Conservation (phyloP, 2,329 filamentous ascomycete genomes). For the Cladobotryum mycophilum region DNA sequence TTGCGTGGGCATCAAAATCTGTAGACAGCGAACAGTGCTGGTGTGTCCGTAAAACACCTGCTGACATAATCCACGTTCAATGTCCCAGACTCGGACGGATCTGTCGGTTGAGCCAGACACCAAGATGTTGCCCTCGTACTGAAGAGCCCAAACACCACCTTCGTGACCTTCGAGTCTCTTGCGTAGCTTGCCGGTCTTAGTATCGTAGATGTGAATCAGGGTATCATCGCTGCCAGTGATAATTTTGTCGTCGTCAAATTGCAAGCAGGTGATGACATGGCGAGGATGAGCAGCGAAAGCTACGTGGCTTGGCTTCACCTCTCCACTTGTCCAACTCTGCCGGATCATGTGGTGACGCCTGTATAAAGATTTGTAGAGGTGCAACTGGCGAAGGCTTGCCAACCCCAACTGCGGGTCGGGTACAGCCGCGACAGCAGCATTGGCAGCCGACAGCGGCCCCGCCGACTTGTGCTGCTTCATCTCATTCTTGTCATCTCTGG, state of each 20-base stretch:
- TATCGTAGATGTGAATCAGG: conserved; percentile 96
- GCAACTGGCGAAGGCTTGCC: conserved; percentile 70
- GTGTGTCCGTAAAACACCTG: conserved; percentile 98
- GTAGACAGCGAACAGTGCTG: conserved; percentile 90
- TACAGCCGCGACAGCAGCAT: conserved; percentile 73
- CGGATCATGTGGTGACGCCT: conserved; percentile 87
- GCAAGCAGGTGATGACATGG: conserved; percentile 94
- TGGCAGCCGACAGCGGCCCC: conserved; percentile 80
- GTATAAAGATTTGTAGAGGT: conserved; percentile 95
- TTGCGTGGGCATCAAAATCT: conserved; percentile 83
- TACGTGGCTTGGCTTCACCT: conserved; percentile 79
- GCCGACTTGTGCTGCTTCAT: conserved; percentile 56
- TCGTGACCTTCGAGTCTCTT: conserved; percentile 88
- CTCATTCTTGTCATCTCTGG: conserved; percentile 37
- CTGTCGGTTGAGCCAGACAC: conserved; percentile 95
- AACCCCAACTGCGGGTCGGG: conserved; percentile 77
- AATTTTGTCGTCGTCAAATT: conserved; percentile 98
- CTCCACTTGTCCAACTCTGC: conserved; percentile 84
- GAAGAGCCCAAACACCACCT: conserved; percentile 93
- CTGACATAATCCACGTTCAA: conserved; percentile 83
- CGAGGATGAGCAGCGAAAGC: conserved; percentile 94
- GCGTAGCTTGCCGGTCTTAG: conserved; percentile 80
- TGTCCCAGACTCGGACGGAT: conserved; percentile 99
- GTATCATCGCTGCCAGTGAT: conserved; percentile 96
- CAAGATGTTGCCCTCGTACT: conserved; percentile 90